phyloP scores from a whole-genome alignment of 106 monocot genomes.

The Dendrobium huoshanense region DNA sequence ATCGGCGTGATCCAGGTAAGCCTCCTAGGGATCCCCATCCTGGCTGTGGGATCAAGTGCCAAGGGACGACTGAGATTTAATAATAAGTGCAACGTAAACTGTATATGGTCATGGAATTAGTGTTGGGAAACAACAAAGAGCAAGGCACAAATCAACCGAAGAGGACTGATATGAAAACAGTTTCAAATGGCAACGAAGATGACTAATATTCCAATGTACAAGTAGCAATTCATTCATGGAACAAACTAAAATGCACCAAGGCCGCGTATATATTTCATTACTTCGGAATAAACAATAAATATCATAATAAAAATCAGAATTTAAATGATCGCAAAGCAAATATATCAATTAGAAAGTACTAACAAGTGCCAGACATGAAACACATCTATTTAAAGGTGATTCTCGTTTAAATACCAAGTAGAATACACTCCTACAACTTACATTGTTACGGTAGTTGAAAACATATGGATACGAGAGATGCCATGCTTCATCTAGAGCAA shows the following conservation, averaged over 20 bases:
- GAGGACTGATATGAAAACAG: background rate
- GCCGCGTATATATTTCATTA: background rate
- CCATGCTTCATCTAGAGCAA: conserved; percentile 55
- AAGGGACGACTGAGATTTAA: too few species aligned
- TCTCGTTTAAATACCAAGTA: background rate
- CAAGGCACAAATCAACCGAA: background rate
- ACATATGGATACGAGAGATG: conserved; percentile 55
- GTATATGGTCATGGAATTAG: background rate
- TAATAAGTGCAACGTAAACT: background rate
- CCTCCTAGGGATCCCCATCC: too few species aligned
- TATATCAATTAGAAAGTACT: background rate
- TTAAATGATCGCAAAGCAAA: background rate
- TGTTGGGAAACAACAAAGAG: background rate
- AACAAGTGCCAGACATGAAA: background rate
- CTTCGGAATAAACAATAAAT: background rate
- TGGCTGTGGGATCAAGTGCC: too few species aligned
- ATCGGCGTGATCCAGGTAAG: too few species aligned
- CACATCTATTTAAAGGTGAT: background rate
- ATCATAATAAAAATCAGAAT: background rate
- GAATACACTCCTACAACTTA: conserved; percentile 8
- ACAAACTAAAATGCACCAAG: background rate
- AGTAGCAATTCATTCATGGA: background rate
- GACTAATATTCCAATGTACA: background rate
- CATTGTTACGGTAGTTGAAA: conserved; percentile 21
- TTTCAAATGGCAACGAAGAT: background rate